Percentiles rank a stretch among this genome's conserved stretches.
Conservation (phyloP, 495 filamentous ascomycete species). For the Astrocystis sublimbata region DNA sequence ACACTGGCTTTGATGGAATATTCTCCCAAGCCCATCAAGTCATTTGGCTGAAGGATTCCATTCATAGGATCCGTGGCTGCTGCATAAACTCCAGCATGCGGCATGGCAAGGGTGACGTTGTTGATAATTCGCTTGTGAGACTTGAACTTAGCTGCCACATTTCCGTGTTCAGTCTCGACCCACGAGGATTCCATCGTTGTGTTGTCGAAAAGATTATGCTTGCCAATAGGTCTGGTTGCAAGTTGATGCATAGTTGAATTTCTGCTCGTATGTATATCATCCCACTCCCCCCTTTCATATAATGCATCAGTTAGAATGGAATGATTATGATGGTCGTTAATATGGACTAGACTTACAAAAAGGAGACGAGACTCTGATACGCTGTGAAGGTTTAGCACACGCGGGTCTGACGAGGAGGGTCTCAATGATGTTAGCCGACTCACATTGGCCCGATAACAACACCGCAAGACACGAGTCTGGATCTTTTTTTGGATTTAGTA, state of each 20-base stretch:
- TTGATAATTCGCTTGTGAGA: conserved; percentile 57
- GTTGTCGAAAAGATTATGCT: conserved; percentile 62
- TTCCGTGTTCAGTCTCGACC: conserved; percentile 51
- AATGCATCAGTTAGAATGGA: conserved; percentile 50
- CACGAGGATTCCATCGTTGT: conserved; percentile 63
- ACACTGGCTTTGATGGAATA: conserved; percentile 66
- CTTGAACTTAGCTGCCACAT: conserved; percentile 50
- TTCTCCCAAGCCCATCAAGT: conserved; percentile 63
- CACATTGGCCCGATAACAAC: conserved; percentile 59
- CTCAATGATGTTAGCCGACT: background rate
- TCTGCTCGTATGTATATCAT: conserved; percentile 33
- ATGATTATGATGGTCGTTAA: conserved; percentile 29
- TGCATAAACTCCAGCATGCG: conserved; percentile 64
- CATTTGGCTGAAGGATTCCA: conserved; percentile 64
- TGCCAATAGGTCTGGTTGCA: conserved; percentile 49
- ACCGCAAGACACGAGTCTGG: conserved; percentile 62
- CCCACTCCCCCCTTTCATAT: conserved; percentile 46
- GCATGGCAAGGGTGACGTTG: conserved; percentile 75
- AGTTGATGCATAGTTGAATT: conserved; percentile 43
- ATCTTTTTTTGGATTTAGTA: too few species aligned
- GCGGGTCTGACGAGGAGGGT: background rate
- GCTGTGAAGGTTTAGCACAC: conserved; percentile 11
- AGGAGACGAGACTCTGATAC: conserved; percentile 39
- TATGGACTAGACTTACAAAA: conserved; percentile 25
- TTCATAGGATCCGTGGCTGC: conserved; percentile 62